phyloP scores from a whole-genome alignment of 2,329 filamentous ascomycete species.

The Colletotrichum tofieldiae region DNA sequence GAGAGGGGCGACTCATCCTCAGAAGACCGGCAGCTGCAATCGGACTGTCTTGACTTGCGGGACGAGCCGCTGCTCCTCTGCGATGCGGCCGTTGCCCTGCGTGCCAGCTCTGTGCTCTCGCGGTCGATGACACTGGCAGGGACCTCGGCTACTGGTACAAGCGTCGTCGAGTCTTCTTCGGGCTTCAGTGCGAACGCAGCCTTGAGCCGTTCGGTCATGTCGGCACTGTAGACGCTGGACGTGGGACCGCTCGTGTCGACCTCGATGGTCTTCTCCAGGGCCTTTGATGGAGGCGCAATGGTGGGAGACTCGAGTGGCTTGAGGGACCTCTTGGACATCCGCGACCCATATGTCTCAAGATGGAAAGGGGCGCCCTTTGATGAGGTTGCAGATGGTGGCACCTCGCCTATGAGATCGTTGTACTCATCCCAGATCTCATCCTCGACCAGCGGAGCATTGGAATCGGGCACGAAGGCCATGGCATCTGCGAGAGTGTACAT shows the following conservation, averaged over 20 bases:
- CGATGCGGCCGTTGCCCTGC: slow-evolving; percentile 42
- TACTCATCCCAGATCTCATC: slow-evolving; percentile 98
- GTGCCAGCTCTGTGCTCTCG: slow-evolving; percentile 47
- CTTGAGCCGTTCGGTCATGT: slow-evolving; percentile 68
- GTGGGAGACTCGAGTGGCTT: slow-evolving; percentile 65
- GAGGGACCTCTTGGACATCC: slow-evolving; percentile 53
- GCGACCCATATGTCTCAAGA: slow-evolving; percentile 64
- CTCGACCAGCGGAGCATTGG: slow-evolving; percentile 76
- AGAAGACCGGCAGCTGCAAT: slow-evolving; percentile 62
- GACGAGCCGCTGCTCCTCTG: slow-evolving; percentile 52
- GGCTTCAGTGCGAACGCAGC: slow-evolving; percentile 59
- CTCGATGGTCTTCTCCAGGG: slow-evolving; percentile 19
- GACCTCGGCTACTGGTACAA: slow-evolving; percentile 61
- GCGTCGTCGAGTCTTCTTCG: slow-evolving; percentile 58
- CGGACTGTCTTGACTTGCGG: slow-evolving; percentile 57
- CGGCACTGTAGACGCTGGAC: slow-evolving; percentile 69
- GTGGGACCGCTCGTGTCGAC: slow-evolving; percentile 52
- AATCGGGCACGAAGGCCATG: slow-evolving; percentile 76
- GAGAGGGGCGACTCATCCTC: slow-evolving; percentile 75
- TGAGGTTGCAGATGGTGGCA: slow-evolving; percentile 68
- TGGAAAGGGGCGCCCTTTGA: slow-evolving; percentile 72
- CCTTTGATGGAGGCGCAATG: slow-evolving; percentile 47
- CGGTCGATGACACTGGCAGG: slow-evolving; percentile 44
- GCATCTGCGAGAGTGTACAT: slow-evolving; percentile 72
- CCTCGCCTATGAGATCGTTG: slow-evolving; percentile 86